Base-by-base conservation (phyloP, 768 basidiomycete species). In the Tricholoma saponaceum region DNA sequence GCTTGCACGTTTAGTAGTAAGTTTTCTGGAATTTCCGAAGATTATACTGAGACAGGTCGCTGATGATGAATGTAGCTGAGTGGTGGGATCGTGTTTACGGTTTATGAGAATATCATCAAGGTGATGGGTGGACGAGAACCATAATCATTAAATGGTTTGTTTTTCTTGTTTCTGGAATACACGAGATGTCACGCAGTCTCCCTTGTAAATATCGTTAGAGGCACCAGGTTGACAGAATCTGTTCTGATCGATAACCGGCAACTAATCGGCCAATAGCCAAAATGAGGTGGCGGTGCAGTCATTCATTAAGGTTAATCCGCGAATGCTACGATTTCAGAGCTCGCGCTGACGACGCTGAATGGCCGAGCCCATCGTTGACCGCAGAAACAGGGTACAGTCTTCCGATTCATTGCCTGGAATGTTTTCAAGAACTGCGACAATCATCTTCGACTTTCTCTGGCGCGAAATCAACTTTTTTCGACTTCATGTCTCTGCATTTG, bases 41-140 rank as follows among this genome's bases (percentile, higher is more conserved):
- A 43, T 43, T 55, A 26, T 25, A n/a, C n/a, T n/a, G n/a, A 23
- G 46, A 10, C 23, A 30, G 28, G 18, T 41, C 54, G 14, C 41
- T 60, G 25, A 26, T 46, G 54, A 51, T 39, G 26, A 28, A 52
- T 43, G 18, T 62, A 96, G 94, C 69, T 96, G 76, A 91, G 89
- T 60, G 95, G 95, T 12, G 95, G 95, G 2, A 93, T 98, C 60
- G 87, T 91, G 20, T 97, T 98, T 68, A 93, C 92, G 0, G 81
- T 94, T 1, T 97, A 96, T 69, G 95, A 98, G 67, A 85, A 90
- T 51, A 72, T 92, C 14, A 90, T 92, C 61, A 76, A 74, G 57
- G 47, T 79, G 9, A 69, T 77, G 37, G 70, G 73, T 14, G 62
- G 65, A 23, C 58, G 59, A 22, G 32, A 12, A 20, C 30, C 43